Evolutionary conservation across 345 rosid genomes (phyloP).

Genomic region (Pistacia atlantica): DNA sequence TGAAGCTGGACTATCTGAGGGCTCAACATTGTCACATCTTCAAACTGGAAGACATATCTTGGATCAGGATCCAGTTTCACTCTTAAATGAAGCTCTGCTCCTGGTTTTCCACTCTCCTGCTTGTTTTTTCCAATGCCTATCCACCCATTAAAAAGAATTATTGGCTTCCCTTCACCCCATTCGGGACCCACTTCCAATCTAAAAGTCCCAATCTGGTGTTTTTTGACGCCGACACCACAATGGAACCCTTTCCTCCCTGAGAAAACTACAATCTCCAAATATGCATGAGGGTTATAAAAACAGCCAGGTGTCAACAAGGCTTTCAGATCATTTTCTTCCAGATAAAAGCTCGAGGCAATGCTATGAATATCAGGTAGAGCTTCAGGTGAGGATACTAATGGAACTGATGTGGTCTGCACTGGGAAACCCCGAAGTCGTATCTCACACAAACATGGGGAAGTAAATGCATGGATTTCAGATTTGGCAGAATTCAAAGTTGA

Average conservation of each 20-base stretch:
- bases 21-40: constrained; percentile 75
- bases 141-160: constrained; percentile 86
- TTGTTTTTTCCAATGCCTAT: constrained; percentile 83
- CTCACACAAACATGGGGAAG: constrained; percentile 73
- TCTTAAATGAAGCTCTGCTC: constrained; percentile 82
- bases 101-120: constrained; percentile 59
- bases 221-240: constrained; percentile 76
- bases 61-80: constrained; percentile 96
- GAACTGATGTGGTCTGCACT: constrained; percentile 68
- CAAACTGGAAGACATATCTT: constrained; percentile 89
- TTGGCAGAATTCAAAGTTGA: constrained; percentile 42
- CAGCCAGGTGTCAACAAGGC: constrained; percentile 76
- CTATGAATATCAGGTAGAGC: constrained; percentile 74
- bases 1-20: constrained; percentile 97
- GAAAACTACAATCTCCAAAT: constrained; percentile 72
- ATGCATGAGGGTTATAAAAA: constrained; percentile 68
- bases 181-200: constrained; percentile 84
- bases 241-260: constrained; percentile 62
- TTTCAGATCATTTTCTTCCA: constrained; percentile 87
- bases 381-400: constrained; percentile 71
- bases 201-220: constrained; percentile 82
- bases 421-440: constrained; percentile 93
- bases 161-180: constrained; percentile 82
- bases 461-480: constrained; percentile 46
- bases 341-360: constrained; percentile 83